Evolutionary conservation across 1,139 yeast species (phyloP).

Genomic region (Scheffersomyces segobiensis): DNA sequence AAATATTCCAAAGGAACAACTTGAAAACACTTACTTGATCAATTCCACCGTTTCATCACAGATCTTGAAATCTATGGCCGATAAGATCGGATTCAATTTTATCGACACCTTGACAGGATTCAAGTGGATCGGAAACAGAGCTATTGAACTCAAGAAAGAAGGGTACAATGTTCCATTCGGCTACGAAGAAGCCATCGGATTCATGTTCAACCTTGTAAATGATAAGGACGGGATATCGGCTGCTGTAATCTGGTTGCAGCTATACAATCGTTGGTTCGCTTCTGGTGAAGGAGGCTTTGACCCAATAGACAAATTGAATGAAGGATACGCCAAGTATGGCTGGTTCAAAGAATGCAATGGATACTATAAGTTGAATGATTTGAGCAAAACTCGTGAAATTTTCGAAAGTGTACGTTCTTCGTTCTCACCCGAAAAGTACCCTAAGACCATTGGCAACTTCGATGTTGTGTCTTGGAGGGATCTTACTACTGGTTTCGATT

Average conservation of each 20-base stretch:
- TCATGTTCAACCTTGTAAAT: slow-evolving; percentile 82
- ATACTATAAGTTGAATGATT: slow-evolving; percentile 68
- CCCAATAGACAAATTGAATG: slow-evolving; percentile 51
- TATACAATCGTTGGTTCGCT: slow-evolving; percentile 54
- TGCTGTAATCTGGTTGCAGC: slow-evolving; percentile 72
- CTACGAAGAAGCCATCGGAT: slow-evolving; percentile 95
- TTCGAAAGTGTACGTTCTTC: slow-evolving; percentile 54
- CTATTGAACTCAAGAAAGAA: slow-evolving; percentile 63
- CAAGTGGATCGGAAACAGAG: slow-evolving; percentile 95
- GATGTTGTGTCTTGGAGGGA: slow-evolving; percentile 73
- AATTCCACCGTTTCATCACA: slow-evolving; percentile 94
- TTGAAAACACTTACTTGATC: slow-evolving; percentile 56
- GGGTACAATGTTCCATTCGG: slow-evolving; percentile 84
- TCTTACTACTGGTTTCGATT: slow-evolving; percentile 78
- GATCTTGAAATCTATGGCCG: slow-evolving; percentile 71
- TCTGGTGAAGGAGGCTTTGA: slow-evolving; percentile 25
- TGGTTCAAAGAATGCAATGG: slow-evolving; percentile 85
- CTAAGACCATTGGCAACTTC: slow-evolving; percentile 53
- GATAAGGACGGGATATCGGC: slow-evolving; percentile 96
- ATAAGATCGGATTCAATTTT: slow-evolving; percentile 57
- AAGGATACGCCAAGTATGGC: slow-evolving; percentile 68
- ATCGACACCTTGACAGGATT: slow-evolving; percentile 91
- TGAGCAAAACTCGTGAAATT: slow-evolving; percentile 49
- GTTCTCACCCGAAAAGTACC: slow-evolving; percentile 28
- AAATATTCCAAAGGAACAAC: slow-evolving; percentile 27